These are phyloP conservation scores for Clarireedia sp. DNA, from an alignment of 2,329 filamentous ascomycete genomes.

Conservation along the genomic window DNA sequence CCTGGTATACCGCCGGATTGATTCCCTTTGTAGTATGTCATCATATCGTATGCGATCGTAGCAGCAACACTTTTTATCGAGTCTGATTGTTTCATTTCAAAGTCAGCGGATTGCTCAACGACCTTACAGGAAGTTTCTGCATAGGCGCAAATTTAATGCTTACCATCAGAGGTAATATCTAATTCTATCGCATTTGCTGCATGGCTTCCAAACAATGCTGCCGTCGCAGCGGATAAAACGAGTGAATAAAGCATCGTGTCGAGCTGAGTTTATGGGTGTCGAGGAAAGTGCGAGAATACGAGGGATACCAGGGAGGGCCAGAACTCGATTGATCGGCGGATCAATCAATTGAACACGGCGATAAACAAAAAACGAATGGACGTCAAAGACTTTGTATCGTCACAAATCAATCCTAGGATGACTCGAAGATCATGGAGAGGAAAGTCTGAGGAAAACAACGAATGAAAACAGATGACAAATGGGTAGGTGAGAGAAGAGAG, in stretches of 20 bases:
- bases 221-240: conserved; percentile 19
- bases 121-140: background rate
- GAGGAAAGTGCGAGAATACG: background rate
- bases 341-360: background rate
- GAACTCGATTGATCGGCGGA: background rate
- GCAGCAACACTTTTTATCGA: conserved; percentile 28
- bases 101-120: background rate
- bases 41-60: conserved; percentile 30
- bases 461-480: conserved; percentile 2
- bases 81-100: conserved; percentile 29
- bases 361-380: conserved; percentile 15
- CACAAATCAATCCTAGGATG: background rate
- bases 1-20: conserved; percentile 38
- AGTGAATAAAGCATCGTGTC: conserved; percentile 19
- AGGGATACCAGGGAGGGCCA: background rate
- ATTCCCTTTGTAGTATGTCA: conserved; percentile 36
- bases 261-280: background rate
- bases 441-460: background rate
- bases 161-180: conserved; percentile 24
- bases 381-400: conserved; percentile 10
- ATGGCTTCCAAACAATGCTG: conserved; percentile 18
- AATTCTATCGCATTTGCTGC: conserved; percentile 30
- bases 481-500: background rate
- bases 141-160: background rate
- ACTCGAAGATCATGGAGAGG: background rate